Conservation (phyloP, 768 basidiomycete species). For the Rhizopogon roseolus region DNA sequence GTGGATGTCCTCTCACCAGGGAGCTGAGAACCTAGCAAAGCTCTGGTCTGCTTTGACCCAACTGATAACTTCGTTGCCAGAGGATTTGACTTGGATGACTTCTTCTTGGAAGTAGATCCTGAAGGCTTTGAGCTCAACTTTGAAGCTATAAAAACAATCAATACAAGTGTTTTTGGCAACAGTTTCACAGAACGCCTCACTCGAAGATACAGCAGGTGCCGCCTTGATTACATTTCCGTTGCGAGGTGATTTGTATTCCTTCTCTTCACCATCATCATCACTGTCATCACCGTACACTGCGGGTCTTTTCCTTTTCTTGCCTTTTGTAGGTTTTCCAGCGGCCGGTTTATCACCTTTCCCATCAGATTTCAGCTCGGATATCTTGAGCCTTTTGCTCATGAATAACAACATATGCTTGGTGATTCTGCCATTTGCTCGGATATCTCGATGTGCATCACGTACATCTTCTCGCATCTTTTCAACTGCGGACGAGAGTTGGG, state of each 20-base stretch:
- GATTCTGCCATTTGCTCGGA: conserved; percentile 35
- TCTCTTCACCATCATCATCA: conserved; percentile 15
- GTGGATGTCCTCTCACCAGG: neutral
- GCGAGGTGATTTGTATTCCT: neutral
- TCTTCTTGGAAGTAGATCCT: neutral
- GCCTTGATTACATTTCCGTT: conserved; percentile 14
- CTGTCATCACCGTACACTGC: conserved; percentile 16
- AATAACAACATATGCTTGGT: conserved; percentile 28
- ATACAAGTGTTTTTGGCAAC: neutral
- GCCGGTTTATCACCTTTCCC: conserved; percentile 26
- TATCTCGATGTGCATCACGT: conserved; percentile 33
- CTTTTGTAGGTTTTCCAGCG: conserved; percentile 7
- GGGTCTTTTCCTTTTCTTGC: conserved; percentile 23
- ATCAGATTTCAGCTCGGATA: conserved; percentile 26
- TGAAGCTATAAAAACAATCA: neutral
- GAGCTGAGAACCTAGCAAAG: neutral
- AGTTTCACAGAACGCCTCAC: neutral
- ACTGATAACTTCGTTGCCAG: neutral
- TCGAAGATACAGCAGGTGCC: neutral
- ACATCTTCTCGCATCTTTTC: conserved; percentile 33
- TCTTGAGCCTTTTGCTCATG: conserved; percentile 26
- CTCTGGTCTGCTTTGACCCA: neutral
- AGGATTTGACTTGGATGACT: neutral
- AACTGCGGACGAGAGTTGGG: conserved; percentile 40
- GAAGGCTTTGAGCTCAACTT: neutral